Conservation (phyloP, 2,329 filamentous ascomycete species). For the Diplocarpon rosae region DNA sequence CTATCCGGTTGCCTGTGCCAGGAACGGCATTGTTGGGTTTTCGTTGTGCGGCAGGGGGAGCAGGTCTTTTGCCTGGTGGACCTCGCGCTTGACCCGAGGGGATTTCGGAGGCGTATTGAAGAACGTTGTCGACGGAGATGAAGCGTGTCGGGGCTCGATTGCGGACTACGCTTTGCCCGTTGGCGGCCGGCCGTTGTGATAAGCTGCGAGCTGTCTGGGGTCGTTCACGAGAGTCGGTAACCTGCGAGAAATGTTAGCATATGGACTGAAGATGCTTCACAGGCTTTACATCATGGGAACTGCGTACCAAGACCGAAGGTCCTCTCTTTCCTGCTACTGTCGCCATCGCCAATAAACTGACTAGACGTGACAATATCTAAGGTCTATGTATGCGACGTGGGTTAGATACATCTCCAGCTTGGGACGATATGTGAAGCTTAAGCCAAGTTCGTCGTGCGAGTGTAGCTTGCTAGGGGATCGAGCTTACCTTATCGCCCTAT, state of each 20-base stretch:
- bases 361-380: neutral
- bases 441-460: too few species aligned
- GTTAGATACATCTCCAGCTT: neutral
- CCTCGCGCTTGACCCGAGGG: conserved; percentile 83
- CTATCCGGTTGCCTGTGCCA: conserved; percentile 30
- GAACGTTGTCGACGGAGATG: conserved; percentile 86
- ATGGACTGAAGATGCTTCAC: neutral
- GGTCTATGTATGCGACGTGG: neutral
- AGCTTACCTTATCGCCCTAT: too few species aligned
- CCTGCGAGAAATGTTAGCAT: conserved; percentile 29
- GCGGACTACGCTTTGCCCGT: conserved; percentile 22
- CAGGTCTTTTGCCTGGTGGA: conserved; percentile 41
- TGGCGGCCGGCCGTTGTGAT: conserved; percentile 27
- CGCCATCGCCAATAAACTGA: conserved; percentile 14
- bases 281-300: neutral
- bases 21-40: conserved; percentile 34
- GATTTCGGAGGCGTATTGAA: conserved; percentile 89
- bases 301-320: conserved; percentile 48
- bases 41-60: conserved; percentile 34
- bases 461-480: too few species aligned
- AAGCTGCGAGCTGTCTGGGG: conserved; percentile 26
- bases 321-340: conserved; percentile 36
- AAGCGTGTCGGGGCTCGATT: conserved; percentile 50
- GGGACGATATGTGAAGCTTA: too few species aligned
- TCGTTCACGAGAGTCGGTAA: conserved; percentile 46